These are phyloP conservation scores for Quercus berberidifolia DNA, from an alignment of 306 rosid genomes.

Conservation along the genomic window DNA sequence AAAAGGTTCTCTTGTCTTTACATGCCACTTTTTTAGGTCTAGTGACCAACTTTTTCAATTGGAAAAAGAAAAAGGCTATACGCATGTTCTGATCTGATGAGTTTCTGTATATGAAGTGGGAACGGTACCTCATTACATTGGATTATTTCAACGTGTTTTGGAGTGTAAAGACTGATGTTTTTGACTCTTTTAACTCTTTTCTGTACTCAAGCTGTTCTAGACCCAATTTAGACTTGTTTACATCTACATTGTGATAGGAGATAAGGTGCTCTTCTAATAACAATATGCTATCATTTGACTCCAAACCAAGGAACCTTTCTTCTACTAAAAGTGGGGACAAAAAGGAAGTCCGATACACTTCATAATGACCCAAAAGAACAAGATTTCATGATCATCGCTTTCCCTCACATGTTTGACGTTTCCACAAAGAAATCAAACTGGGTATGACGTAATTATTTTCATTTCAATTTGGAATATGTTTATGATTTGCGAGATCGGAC, in stretches of 20 bases:
- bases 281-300: not conserved
- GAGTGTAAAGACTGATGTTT: too few relatives aligned
- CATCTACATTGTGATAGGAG: not conserved
- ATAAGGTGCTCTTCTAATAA: not conserved
- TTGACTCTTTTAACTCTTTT: too few relatives aligned
- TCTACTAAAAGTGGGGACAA: not conserved
- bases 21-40: slow-evolving; percentile 7
- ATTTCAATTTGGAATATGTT: not conserved
- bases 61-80: not conserved
- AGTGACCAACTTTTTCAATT: not conserved
- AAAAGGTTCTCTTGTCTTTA: slow-evolving; percentile 36
- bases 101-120: not conserved
- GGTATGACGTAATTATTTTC: not conserved
- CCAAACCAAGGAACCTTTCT: not conserved
- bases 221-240: too few relatives aligned
- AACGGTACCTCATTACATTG: not conserved
- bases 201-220: too few relatives aligned
- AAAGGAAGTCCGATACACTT: not conserved
- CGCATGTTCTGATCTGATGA: too few relatives aligned
- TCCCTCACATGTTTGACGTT: not conserved
- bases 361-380: not conserved
- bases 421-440: not conserved
- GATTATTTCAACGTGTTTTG: too few relatives aligned
- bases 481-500: not conserved
- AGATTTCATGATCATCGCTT: not conserved